Conservation (phyloP, 73 alveolate genomes). For the Paramecium sonneborni region DNA sequence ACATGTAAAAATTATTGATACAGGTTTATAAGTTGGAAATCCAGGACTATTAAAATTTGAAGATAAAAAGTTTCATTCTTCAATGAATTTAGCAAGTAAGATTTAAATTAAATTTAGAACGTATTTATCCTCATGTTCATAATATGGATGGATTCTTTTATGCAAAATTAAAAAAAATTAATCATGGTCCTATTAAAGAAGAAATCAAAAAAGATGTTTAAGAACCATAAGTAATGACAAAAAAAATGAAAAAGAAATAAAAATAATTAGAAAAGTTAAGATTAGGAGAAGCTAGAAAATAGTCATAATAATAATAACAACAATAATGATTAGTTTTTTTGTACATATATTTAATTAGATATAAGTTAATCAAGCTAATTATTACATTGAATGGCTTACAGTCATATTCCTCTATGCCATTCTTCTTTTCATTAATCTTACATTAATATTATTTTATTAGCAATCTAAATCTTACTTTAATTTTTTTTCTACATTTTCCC, state of each 20-base stretch:
- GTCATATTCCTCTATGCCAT: neutral
- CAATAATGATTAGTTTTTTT: neutral
- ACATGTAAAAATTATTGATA: conserved; percentile 91
- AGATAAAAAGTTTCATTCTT: conserved; percentile 86
- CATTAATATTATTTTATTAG: neutral
- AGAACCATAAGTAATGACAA: conserved; percentile 59
- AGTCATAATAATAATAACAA: conserved; percentile 49
- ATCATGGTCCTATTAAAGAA: conserved; percentile 82
- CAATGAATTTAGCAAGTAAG: conserved; percentile 55
- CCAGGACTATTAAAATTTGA: conserved; percentile 91
- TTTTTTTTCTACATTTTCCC: neutral
- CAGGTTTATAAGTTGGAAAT: conserved; percentile 97
- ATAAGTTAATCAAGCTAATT: neutral
- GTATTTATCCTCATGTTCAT: conserved; percentile 97
- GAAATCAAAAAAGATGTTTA: conserved; percentile 47
- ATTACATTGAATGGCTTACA: conserved; percentile 21
- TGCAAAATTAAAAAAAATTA: conserved; percentile 94
- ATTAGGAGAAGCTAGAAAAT: conserved; percentile 19
- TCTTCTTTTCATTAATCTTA: neutral
- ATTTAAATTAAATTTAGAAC: conserved; percentile 72
- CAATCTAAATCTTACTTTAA: neutral
- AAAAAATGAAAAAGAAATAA: conserved; percentile 42
- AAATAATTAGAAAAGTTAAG: conserved; percentile 52
- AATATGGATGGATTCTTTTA: conserved; percentile 98
- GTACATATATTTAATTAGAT: neutral